Evolutionary conservation across 2,329 filamentous ascomycete genomes (phyloP).

Genomic region (Arthrobotrys iridis): DNA sequence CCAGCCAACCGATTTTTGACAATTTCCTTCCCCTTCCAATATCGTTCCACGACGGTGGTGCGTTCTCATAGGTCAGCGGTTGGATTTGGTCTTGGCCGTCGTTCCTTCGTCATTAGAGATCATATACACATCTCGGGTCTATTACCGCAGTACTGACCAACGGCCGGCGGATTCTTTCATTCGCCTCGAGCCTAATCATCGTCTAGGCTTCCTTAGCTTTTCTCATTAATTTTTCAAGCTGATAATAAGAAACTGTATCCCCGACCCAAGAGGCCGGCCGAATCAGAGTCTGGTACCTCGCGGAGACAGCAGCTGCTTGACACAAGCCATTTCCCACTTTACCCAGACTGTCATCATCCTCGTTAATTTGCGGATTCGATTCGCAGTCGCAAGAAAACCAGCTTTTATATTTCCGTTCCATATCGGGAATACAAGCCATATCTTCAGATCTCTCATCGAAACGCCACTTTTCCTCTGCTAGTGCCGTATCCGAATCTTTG

Average conservation of each 20-base stretch:
- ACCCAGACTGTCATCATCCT: conserved; percentile 42
- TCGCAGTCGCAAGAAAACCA: conserved; percentile 35
- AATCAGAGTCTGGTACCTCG: conserved; percentile 51
- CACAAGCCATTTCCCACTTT: conserved; percentile 42
- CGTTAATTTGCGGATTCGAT: conserved; percentile 44
- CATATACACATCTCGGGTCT: conserved; percentile 6
- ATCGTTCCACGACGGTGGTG: conserved; percentile 41
- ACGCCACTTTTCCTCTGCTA: conserved; percentile 48
- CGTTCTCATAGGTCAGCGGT: conserved; percentile 39
- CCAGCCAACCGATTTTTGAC: conserved; percentile 52
- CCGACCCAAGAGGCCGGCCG: conserved; percentile 19
- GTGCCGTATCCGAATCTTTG: conserved; percentile 34
- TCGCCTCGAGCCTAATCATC: conserved; percentile 1
- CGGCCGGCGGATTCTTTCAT: background rate
- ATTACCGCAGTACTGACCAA: background rate
- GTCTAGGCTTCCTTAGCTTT: background rate
- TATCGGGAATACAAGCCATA: conserved; percentile 50
- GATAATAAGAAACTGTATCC: background rate
- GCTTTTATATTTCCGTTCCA: conserved; percentile 52
- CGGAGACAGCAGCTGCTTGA: conserved; percentile 43
- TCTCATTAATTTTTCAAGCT: background rate
- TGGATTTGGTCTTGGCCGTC: conserved; percentile 26
- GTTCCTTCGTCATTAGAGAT: conserved; percentile 24
- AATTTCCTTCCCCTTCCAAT: conserved; percentile 28
- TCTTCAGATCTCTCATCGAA: conserved; percentile 45